phyloP scores from a whole-genome alignment of 2,329 filamentous ascomycete species.

The Xylaria sp. region DNA sequence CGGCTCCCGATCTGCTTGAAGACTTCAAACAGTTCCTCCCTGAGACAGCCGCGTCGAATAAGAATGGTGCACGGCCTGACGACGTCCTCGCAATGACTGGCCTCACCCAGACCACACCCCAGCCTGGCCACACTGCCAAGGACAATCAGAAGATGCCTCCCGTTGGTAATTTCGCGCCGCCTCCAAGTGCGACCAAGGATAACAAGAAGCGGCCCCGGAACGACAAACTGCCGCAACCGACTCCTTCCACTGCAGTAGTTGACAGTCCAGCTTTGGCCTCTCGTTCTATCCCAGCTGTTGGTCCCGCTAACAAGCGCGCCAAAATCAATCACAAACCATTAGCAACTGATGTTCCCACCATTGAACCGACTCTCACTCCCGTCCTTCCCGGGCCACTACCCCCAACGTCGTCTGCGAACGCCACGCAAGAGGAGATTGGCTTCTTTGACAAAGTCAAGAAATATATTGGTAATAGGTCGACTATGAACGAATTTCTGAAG shows the following conservation, averaged over 20 bases:
- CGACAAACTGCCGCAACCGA: slow-evolving; percentile 63
- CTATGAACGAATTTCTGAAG: slow-evolving; percentile 96
- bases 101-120: slow-evolving; percentile 63
- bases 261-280: slow-evolving; percentile 56
- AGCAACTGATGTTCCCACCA: slow-evolving; percentile 66
- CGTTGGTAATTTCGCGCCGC: slow-evolving; percentile 91
- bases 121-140: slow-evolving; percentile 60
- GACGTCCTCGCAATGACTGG: slow-evolving; percentile 71
- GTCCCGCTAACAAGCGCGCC: slow-evolving; percentile 69
- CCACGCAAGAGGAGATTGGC: slow-evolving; percentile 83
- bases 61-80: slow-evolving; percentile 70
- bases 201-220: slow-evolving; percentile 84
- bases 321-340: slow-evolving; percentile 79
- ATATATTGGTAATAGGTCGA: slow-evolving; percentile 89
- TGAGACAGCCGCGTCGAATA: slow-evolving; percentile 76
- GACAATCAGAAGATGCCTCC: slow-evolving; percentile 86
- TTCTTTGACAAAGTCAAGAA: slow-evolving; percentile 99
- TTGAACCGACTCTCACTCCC: slow-evolving; percentile 90
- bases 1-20: slow-evolving; percentile 92
- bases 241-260: slow-evolving; percentile 58
- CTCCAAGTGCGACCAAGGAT: slow-evolving; percentile 84
- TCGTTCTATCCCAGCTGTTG: slow-evolving; percentile 52
- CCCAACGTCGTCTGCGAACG: slow-evolving; percentile 77
- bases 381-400: slow-evolving; percentile 87
- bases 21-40: slow-evolving; percentile 99